These are phyloP conservation scores for Lentinula raphanica DNA, from an alignment of 768 basidiomycete species.

Conservation along the genomic window DNA sequence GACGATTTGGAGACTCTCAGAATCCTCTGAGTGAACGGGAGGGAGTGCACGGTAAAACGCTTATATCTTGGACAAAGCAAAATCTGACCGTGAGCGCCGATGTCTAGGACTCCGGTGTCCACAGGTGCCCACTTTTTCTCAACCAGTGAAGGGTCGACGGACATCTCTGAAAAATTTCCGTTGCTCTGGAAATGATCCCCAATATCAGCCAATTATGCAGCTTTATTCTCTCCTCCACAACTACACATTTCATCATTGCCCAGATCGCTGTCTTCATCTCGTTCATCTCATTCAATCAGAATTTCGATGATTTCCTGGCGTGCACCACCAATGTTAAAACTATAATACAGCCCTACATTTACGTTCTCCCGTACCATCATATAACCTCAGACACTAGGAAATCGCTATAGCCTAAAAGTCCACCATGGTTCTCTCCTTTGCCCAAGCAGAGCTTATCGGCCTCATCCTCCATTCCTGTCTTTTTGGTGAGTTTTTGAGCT, in stretches of 20 bases:
- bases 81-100: too few relatives aligned
- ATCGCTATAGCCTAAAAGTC: neutral
- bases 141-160: neutral
- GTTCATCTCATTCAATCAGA: neutral
- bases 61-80: too few relatives aligned
- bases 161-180: neutral
- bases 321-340: too few relatives aligned
- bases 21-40: too few relatives aligned
- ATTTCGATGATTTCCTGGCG: neutral
- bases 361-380: neutral
- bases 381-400: neutral
- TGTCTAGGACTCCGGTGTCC: too few relatives aligned
- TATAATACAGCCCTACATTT: neutral
- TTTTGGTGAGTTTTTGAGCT: neutral
- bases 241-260: neutral
- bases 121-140: neutral
- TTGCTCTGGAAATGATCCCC: neutral
- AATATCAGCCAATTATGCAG: neutral
- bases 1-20: too few relatives aligned
- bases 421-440: neutral
- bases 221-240: neutral
- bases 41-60: too few relatives aligned
- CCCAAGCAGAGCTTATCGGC: slow-evolving; percentile 5
- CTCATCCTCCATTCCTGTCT: neutral
- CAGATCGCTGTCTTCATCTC: neutral